These are phyloP conservation scores for Aspergillus sclerotiicarbonarius DNA, from an alignment of 495 filamentous ascomycete species.

Conservation along the genomic window DNA sequence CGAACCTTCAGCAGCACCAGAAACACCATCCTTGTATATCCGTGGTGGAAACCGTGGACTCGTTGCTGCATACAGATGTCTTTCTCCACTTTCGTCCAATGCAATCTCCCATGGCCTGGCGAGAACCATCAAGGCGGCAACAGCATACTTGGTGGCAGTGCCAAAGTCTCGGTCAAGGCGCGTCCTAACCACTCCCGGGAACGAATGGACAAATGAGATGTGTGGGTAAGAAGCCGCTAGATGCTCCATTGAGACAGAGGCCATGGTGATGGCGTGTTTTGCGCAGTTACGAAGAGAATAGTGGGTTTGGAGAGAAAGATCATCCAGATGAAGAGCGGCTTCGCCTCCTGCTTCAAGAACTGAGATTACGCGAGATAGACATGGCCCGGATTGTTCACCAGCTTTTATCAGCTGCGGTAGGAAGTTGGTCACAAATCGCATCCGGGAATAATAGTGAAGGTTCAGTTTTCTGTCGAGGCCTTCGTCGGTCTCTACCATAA, in stretches of 20 bases:
- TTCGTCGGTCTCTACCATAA: conserved; percentile 50
- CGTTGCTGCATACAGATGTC: conserved; percentile 7
- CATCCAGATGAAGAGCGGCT: conserved; percentile 38
- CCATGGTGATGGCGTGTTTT: conserved; percentile 42
- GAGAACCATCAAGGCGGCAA: neutral
- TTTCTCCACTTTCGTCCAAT: conserved; percentile 11
- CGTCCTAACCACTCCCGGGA: conserved; percentile 5
- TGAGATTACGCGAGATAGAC: conserved; percentile 51
- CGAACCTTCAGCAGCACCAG: neutral
- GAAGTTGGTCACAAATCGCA: conserved; percentile 57
- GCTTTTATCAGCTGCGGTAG: conserved; percentile 52
- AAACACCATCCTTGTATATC: neutral
- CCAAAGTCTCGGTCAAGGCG: neutral
- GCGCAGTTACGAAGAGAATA: conserved; percentile 26
- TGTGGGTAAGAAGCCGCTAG: neutral
- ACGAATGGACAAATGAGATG: neutral
- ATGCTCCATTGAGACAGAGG: neutral
- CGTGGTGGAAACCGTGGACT: neutral
- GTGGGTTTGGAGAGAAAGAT: conserved; percentile 35
- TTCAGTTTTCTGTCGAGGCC: conserved; percentile 49
- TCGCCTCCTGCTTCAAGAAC: conserved; percentile 52
- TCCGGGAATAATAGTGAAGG: conserved; percentile 58
- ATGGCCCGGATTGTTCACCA: neutral
- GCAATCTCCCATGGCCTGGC: conserved; percentile 4
- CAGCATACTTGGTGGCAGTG: neutral